Conservation (phyloP, 331 rosid genomes). For the Malus hybrid region DNA sequence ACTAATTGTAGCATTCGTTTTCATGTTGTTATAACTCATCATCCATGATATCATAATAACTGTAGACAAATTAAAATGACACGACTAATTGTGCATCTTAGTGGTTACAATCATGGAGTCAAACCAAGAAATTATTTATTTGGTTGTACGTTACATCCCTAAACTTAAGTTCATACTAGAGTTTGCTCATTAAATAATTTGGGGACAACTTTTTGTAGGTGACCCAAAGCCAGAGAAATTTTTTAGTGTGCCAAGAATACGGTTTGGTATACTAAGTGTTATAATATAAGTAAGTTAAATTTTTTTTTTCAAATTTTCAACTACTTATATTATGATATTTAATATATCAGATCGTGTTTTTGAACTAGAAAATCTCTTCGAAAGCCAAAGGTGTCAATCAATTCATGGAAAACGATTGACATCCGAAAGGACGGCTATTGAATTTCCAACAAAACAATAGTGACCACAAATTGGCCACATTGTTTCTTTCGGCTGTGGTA, state of each 20-base stretch:
- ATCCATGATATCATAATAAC: too few relatives aligned
- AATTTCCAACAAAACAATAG: not conserved
- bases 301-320: too few relatives aligned
- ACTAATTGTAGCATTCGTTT: too few relatives aligned
- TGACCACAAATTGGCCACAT: not conserved
- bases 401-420: conserved; percentile 5
- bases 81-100: not conserved
- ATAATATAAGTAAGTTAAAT: too few relatives aligned
- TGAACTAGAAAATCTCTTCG: too few relatives aligned
- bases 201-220: conserved; percentile 1
- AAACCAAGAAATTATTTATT: not conserved
- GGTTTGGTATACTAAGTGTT: fast-evolving
- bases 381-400: not conserved
- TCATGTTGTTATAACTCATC: too few relatives aligned
- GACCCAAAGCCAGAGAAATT: not conserved
- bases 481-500: not conserved
- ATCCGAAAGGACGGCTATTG: not conserved
- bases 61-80: too few relatives aligned
- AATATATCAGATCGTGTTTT: fast-evolving
- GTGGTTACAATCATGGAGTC: not conserved
- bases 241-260: fast-evolving
- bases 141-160: conserved; percentile 8
- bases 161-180: not conserved
- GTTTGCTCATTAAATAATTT: not conserved
- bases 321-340: too few relatives aligned